Percentiles rank a stretch among this genome's conserved stretches.
These are phyloP conservation scores for Austroboletus niveus DNA, from an alignment of 1,284 basidiomycete species.

Conservation along the genomic window DNA sequence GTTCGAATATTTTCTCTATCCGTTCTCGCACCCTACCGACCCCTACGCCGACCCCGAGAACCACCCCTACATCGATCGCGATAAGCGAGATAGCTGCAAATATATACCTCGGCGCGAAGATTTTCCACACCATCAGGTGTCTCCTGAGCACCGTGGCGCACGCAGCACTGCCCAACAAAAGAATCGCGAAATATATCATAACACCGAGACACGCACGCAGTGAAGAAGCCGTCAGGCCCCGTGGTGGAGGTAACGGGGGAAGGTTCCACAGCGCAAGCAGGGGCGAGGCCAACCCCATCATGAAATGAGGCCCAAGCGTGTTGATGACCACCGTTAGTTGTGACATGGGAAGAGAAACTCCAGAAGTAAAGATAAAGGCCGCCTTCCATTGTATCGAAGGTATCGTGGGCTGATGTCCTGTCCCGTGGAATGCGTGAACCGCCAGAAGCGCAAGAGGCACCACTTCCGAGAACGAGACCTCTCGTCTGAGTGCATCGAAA, in stretches of 20 bases:
- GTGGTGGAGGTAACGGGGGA: conserved; percentile 46
- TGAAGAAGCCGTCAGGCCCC: conserved; percentile 31
- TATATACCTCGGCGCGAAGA: conserved; percentile 96
- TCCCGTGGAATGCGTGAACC: conserved; percentile 77
- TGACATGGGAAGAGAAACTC: conserved; percentile 73
- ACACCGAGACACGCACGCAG: conserved; percentile 60
- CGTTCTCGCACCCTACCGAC: conserved; percentile 19
- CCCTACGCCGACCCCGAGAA: conserved; percentile 47
- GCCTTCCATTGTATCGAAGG: conserved; percentile 95
- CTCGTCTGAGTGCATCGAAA: conserved; percentile 12
- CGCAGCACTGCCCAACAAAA: conserved; percentile 71
- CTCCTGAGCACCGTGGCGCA: conserved; percentile 78
- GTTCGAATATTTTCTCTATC: conserved; percentile 25
- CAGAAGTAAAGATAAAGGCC: conserved; percentile 77
- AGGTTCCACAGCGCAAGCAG: conserved; percentile 88
- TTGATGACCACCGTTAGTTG: conserved; percentile 81
- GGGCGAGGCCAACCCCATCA: conserved; percentile 66
- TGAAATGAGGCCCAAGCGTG: conserved; percentile 69
- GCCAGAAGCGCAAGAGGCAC: conserved; percentile 76
- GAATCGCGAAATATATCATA: conserved; percentile 59
- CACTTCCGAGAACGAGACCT: conserved; percentile 58
- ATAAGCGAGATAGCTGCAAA: conserved; percentile 55
- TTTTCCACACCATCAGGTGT: conserved; percentile 99
- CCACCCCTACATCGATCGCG: conserved; percentile 54
- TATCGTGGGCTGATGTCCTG: conserved; percentile 91